Evolutionary conservation across 495 filamentous ascomycete genomes (phyloP).

Genomic region (Tuber indicum): DNA sequence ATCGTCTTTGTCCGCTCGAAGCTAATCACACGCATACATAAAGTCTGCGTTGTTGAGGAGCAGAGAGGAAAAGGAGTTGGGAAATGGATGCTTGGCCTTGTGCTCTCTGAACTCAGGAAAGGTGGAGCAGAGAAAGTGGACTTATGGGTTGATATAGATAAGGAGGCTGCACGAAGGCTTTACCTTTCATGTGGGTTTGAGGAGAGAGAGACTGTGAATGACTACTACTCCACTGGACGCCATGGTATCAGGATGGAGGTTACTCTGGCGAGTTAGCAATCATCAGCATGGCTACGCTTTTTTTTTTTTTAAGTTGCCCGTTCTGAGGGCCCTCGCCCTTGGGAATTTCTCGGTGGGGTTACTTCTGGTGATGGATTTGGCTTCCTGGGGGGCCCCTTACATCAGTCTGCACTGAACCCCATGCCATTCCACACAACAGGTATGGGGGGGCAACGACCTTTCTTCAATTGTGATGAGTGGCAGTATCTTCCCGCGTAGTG

Average conservation of each 20-base stretch:
- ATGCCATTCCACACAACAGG: not conserved
- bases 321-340: not conserved
- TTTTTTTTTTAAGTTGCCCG: not conserved
- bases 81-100: conserved; percentile 48
- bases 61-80: conserved; percentile 53
- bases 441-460: not conserved
- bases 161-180: conserved; percentile 49
- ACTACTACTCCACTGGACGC: conserved; percentile 56
- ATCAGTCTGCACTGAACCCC: not conserved
- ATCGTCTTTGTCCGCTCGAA: conserved; percentile 53
- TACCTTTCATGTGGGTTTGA: conserved; percentile 52
- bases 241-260: conserved; percentile 54
- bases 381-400: not conserved
- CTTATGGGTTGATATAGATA: conserved; percentile 56
- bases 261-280: conserved; percentile 18
- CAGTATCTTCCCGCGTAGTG: not conserved
- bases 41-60: conserved; percentile 53
- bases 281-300: not conserved
- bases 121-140: conserved; percentile 54
- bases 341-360: not conserved
- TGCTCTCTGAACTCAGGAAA: conserved; percentile 48
- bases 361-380: not conserved
- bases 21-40: conserved; percentile 52
- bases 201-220: conserved; percentile 49
- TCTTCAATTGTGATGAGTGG: not conserved